A percentile compares a stretch with the other conserved stretches of the same genome.
Conservation (phyloP, 2,329 filamentous ascomycete genomes). For the Daldinia sp. region DNA sequence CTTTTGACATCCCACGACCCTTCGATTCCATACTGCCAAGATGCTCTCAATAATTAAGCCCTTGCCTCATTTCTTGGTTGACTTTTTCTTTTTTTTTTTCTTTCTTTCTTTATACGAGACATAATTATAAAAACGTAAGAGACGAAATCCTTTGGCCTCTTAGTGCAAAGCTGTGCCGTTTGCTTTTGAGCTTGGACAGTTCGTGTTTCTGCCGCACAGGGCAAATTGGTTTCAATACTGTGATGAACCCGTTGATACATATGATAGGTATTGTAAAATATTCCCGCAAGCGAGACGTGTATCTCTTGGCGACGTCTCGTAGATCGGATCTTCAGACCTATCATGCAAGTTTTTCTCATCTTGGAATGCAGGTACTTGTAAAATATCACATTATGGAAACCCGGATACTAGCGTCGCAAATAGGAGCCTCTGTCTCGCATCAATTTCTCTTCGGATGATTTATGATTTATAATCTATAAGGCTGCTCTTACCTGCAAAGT, state of each 20-base stretch:
- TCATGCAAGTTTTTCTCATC: background rate
- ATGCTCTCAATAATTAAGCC: background rate
- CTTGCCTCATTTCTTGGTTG: background rate
- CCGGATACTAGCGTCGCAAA: background rate
- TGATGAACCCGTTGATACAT: background rate
- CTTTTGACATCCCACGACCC: background rate
- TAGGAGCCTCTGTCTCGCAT: background rate
- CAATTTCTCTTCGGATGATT: background rate
- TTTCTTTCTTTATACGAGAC: background rate
- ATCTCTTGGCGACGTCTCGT: conserved; percentile 5
- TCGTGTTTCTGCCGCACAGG: conserved; percentile 1
- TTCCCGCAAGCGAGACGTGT: background rate
- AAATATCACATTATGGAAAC: background rate
- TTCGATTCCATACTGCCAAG: background rate
- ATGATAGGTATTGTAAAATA: background rate
- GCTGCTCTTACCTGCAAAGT: background rate
- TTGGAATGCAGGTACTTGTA: background rate
- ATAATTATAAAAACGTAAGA: background rate
- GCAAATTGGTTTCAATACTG: background rate
- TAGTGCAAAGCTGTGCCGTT: background rate
- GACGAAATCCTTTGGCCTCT: background rate
- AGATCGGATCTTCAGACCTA: background rate
- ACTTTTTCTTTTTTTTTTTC: too few species aligned
- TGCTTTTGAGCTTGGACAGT: background rate
- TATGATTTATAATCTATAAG: background rate